These are phyloP conservation scores for Caryocar brasiliense DNA, from an alignment of 441 rosid genomes.

Conservation along the genomic window DNA sequence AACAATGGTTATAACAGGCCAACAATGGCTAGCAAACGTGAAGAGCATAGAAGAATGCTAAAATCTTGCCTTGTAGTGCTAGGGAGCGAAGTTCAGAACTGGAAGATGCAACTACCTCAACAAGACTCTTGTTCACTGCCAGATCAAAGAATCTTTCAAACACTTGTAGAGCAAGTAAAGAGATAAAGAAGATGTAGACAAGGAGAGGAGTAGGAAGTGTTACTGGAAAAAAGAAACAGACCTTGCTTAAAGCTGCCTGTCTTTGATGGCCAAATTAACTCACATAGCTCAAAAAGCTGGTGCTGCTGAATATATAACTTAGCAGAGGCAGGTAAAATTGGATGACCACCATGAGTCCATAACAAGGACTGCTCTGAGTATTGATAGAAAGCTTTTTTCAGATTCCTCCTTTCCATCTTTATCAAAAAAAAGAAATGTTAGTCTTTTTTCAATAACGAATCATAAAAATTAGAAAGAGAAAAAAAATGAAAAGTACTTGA, in stretches of 20 bases:
- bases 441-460: too few relatives aligned
- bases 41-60: background rate
- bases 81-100: slow-evolving; percentile 54
- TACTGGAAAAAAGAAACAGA: slow-evolving; percentile 19
- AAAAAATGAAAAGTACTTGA: too few relatives aligned
- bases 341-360: slow-evolving; percentile 95
- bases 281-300: slow-evolving; percentile 47
- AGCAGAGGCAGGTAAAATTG: slow-evolving; percentile 54
- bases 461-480: too few relatives aligned
- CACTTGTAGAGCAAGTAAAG: too few relatives aligned
- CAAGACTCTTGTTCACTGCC: slow-evolving; percentile 34
- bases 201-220: background rate
- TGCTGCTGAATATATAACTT: slow-evolving; percentile 46
- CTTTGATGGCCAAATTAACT: slow-evolving; percentile 52
- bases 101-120: slow-evolving; percentile 41
- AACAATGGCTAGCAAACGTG: background rate
- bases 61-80: slow-evolving; percentile 70
- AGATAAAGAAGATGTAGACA: background rate
- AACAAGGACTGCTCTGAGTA: slow-evolving; percentile 60
- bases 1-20: too few relatives aligned
- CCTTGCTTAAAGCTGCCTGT: slow-evolving; percentile 36
- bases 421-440: slow-evolving; percentile 2
- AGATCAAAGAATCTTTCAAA: slow-evolving; percentile 10
- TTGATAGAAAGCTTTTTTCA: slow-evolving; percentile 35
- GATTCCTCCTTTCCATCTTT: slow-evolving; percentile 48